Evolutionary conservation across 345 rosid species (phyloP), one percentile per base, ranked within the genome.

Genomic region (Hirschfeldia incana): DNA sequence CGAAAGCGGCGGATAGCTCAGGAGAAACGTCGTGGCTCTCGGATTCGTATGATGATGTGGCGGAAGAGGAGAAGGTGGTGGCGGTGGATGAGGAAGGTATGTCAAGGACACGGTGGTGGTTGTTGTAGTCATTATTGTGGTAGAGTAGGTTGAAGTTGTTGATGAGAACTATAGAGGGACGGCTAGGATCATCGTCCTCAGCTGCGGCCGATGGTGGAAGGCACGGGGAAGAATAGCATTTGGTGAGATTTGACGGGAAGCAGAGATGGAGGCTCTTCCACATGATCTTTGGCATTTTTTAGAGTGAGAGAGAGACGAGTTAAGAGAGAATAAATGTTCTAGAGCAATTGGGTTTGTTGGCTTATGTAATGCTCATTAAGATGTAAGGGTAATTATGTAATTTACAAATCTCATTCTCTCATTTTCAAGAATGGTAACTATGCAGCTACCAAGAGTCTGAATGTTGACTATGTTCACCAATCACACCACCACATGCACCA

Each of bases 1-100:
- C 94, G n/a, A 85, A 87, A 13, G 88, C 77, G 62, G 94, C 77
- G 67, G 97, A 80, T 62, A 94, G 75, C 80, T 94, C 96, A 3
- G 88, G 91, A 62, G 78, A 68, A 6, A 79, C 69, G 61, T 78
- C 76, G 39, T 39, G 36, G 1, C 16, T 27, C 0, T 84, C 84
- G 0, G 83, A 63, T 39, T 82, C 76, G 29, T 66, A 84, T 2
- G 87, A 80, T 71, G 78, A 62, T 26, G 88, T 76, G 76, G 86
- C 79, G 21, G 81, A 65, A 70, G 84, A 62, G 53, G 88, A 75
- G 67, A 84, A 62, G 30, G 82, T 46, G 30, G 79, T 69, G 60
- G 79, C 26, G 42, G 80, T 72, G 67, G 88, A 83, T 46, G 85
- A 78, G 61, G 82, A 77, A 30, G 82, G 82, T 62, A 79, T 61